Evolutionary conservation across 208 protist genomes (phyloP).

Genomic region (Acanthamoeba royreba): DNA sequence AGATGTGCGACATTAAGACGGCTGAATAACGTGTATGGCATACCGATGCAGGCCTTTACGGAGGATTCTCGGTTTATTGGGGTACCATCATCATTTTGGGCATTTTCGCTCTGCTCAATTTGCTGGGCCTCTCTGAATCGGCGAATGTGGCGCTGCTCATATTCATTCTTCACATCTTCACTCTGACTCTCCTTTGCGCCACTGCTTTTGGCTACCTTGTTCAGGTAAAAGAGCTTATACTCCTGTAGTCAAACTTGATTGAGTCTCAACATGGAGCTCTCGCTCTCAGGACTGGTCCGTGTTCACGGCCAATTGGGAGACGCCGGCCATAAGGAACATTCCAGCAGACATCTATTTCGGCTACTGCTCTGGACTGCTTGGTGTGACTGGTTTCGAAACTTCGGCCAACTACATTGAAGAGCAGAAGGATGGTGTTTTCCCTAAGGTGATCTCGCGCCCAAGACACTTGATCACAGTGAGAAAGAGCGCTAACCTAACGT

Average conservation of each 20-base stretch:
- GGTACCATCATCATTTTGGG: constrained; percentile 75
- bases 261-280: neutral
- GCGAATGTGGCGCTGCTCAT: constrained; percentile 78
- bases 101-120: constrained; percentile 75
- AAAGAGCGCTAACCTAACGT: too few species aligned
- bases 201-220: constrained; percentile 56
- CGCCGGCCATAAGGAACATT: constrained; percentile 30
- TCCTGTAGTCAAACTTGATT: neutral
- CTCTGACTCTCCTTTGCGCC: constrained; percentile 71
- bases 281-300: neutral
- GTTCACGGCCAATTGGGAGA: constrained; percentile 58
- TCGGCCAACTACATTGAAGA: constrained; percentile 87
- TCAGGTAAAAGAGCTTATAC: neutral
- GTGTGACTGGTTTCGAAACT: constrained; percentile 87
- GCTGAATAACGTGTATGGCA: too few species aligned
- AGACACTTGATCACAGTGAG: too few species aligned
- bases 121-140: constrained; percentile 80
- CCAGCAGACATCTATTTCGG: constrained; percentile 78
- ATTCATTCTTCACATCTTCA: constrained; percentile 80
- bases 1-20: too few species aligned
- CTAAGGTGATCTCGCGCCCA: constrained; percentile 63
- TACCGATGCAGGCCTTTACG: constrained; percentile 39
- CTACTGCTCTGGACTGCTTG: constrained; percentile 81
- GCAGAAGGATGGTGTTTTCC: constrained; percentile 82
- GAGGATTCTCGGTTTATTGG: constrained; percentile 47